These are phyloP conservation scores for Piromyces finnis DNA, from an alignment of 192 early-diverging fungal genomes.

Conservation along the genomic window DNA sequence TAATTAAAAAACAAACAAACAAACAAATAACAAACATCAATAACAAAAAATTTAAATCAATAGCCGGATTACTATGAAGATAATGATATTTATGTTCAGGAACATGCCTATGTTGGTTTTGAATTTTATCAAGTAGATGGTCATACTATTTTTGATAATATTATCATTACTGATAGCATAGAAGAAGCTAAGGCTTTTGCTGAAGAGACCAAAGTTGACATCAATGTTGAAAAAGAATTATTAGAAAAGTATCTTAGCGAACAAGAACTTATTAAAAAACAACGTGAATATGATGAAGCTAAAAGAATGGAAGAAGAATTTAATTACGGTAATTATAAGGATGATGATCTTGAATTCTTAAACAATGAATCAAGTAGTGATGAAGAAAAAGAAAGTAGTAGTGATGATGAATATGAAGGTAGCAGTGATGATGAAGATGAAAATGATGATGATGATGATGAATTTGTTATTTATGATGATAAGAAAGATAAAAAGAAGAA, in stretches of 20 bases:
- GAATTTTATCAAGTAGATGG: constrained; percentile 31
- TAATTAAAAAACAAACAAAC: no score
- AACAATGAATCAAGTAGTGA: background rate
- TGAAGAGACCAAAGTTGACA: background rate
- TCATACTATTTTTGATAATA: constrained; percentile 28
- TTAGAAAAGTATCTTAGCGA: background rate
- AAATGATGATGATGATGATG: background rate
- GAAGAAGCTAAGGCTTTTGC: constrained; percentile 22
- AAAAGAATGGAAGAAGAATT: background rate
- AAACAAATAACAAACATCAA: no score
- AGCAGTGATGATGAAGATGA: background rate
- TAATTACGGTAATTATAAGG: background rate
- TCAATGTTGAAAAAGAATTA: background rate
- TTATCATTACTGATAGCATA: constrained; percentile 24
- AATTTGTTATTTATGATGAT: background rate
- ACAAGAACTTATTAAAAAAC: background rate
- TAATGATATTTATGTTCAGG: constrained; percentile 9
- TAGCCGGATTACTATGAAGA: constrained; percentile 3
- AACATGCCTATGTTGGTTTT: constrained; percentile 17
- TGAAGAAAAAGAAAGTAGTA: background rate
- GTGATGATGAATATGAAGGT: background rate
- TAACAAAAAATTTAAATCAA: background rate
- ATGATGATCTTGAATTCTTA: background rate
- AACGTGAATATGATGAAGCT: background rate
- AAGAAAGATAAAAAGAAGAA: background rate